Base-by-base conservation (phyloP, 768 basidiomycete species). In the Kwoniella mangroviensis region DNA sequence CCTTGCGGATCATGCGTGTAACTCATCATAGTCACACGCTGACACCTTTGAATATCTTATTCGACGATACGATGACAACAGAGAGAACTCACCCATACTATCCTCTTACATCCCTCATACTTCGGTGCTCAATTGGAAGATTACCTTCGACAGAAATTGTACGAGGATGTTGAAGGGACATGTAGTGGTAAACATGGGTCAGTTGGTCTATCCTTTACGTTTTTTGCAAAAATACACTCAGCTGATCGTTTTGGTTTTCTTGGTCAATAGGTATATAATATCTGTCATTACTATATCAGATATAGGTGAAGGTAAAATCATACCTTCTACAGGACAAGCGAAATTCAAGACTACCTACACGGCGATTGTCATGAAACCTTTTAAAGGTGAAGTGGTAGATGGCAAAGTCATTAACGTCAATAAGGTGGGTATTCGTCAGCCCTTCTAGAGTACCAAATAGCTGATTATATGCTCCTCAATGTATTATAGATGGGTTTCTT, bases 361-460 rank as follows among this genome's bases (percentile, higher is more conserved):
- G 28, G 97, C 97, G 6, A 94, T 99, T 73, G 96, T 99, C 21
- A 98, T 97, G 88, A 95, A 98, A 84, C 97, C 97, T n/a, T 98
- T 98, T 88, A 97, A 98, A 83, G 95, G 94, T 11, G 96, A 99
- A 82, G 96, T 98, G 4, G 92, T 99, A 19, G 97, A 99, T 82
- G 96, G 94, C 0, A 90, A 94, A 3, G 96, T 99, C 19, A 91
- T 90, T 77, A 94, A 92, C 70, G 97, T 99, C 43, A 95, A 90
- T 83, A 97, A 97, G 88, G 96, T 94, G 75, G 77, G 89, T 66
- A 45, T 45, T 13, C 40, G 19, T 11, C 6, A 49, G 21, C 6
- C 55, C 22, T 0, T 21, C 24, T 17, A 1, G 15, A 6, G 40
- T 42, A 17, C 49, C 43, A 41, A 43, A 15, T 41, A 21, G 21